These are phyloP conservation scores for Fusarium nodosum DNA, from an alignment of 2,329 filamentous ascomycete genomes.

Conservation along the genomic window DNA sequence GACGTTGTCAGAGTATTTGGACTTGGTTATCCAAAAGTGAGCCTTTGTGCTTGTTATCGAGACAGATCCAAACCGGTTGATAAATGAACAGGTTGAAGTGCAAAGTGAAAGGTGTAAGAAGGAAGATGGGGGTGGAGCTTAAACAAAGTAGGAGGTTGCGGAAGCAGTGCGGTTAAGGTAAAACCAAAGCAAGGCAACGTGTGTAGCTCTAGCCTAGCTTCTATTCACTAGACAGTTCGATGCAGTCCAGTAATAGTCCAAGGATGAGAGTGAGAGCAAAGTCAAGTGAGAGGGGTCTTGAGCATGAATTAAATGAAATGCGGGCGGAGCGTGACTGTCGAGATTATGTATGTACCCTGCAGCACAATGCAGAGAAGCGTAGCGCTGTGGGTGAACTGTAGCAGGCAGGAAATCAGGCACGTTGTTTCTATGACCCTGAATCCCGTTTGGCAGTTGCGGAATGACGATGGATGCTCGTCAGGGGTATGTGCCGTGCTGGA, in stretches of 20 bases:
- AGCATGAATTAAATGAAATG: constrained; percentile 41
- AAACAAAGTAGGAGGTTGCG: constrained; percentile 25
- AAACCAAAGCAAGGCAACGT: constrained; percentile 18
- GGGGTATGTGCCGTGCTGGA: constrained; percentile 33
- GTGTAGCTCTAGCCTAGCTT: constrained; percentile 35
- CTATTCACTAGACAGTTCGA: constrained; percentile 36
- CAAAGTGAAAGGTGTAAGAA: constrained; percentile 35
- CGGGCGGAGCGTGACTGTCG: constrained; percentile 46
- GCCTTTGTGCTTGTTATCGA: constrained; percentile 43
- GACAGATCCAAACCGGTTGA: constrained; percentile 25
- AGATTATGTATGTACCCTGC: constrained; percentile 47
- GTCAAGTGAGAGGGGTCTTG: constrained; percentile 37
- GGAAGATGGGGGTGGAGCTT: constrained; percentile 33
- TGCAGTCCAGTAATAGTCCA: constrained; percentile 18
- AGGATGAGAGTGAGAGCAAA: constrained; percentile 20
- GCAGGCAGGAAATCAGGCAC: constrained; percentile 29
- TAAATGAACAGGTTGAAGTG: constrained; percentile 27
- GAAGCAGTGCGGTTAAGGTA: constrained; percentile 35
- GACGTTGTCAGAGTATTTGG: constrained; percentile 7
- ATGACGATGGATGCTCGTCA: constrained; percentile 47
- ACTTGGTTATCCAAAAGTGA: constrained; percentile 27
- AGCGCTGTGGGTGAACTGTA: constrained; percentile 23
- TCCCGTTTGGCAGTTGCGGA: constrained; percentile 41
- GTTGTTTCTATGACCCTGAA: constrained; percentile 44
- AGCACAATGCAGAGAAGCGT: constrained; percentile 35